phyloP scores from a whole-genome alignment of 495 filamentous ascomycete species.

The Talaromyces wortmannii region DNA sequence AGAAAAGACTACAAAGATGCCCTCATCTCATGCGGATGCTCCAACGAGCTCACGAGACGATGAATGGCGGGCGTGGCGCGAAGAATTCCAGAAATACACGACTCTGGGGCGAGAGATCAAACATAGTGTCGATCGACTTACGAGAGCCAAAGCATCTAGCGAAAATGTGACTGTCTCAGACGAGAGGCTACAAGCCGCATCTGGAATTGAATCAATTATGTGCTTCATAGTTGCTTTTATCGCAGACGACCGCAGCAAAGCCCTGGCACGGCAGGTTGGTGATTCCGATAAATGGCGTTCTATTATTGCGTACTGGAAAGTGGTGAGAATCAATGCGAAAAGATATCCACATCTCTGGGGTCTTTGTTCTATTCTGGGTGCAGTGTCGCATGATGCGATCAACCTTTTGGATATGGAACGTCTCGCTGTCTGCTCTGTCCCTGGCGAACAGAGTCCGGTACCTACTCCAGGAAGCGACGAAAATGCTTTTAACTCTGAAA shows the following conservation, averaged over 20 bases:
- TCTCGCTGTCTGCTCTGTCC: slow-evolving; percentile 28
- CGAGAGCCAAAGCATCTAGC: slow-evolving; percentile 12
- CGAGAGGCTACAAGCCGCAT: slow-evolving; percentile 35
- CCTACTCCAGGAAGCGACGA: slow-evolving; percentile 33
- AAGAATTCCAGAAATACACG: slow-evolving; percentile 35
- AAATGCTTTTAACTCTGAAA: slow-evolving; percentile 22
- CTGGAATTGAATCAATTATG: slow-evolving; percentile 40
- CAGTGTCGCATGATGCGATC: slow-evolving; percentile 39
- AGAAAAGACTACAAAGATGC: slow-evolving; percentile 15
- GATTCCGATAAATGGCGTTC: slow-evolving; percentile 40
- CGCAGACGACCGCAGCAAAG: slow-evolving; percentile 35
- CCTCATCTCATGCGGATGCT: slow-evolving; percentile 19
- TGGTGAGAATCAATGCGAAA: slow-evolving; percentile 30
- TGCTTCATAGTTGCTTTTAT: slow-evolving; percentile 44
- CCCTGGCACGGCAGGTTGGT: slow-evolving; percentile 22
- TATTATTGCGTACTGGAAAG: slow-evolving; percentile 41
- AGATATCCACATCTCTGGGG: slow-evolving; percentile 31
- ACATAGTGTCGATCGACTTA: slow-evolving; percentile 36
- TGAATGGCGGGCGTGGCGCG: slow-evolving; percentile 36
- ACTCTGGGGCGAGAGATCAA: slow-evolving; percentile 41
- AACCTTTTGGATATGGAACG: slow-evolving; percentile 39
- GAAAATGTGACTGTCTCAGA: slow-evolving; percentile 19
- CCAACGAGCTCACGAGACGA: slow-evolving; percentile 16
- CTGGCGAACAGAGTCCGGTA: slow-evolving; percentile 30
- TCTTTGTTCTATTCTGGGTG: slow-evolving; percentile 38